phyloP scores from a whole-genome alignment of 2,329 filamentous ascomycete species.

The Phialemoniopsis sp. region DNA sequence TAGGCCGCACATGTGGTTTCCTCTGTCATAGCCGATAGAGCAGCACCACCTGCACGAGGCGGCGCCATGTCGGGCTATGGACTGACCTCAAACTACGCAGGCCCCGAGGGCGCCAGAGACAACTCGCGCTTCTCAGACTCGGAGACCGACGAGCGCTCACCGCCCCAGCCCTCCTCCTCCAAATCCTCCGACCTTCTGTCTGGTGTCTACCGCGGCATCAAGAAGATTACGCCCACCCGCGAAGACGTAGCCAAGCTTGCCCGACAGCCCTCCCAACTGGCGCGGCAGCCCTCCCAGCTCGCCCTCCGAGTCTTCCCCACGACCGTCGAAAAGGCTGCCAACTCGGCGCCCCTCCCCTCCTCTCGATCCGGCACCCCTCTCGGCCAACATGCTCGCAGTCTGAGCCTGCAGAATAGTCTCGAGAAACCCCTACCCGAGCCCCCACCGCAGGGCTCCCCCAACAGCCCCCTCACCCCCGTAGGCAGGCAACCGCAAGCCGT shows the following conservation, averaged over 20 bases:
- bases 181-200: conserved; percentile 44
- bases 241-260: conserved; percentile 38
- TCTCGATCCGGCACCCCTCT: conserved; percentile 11
- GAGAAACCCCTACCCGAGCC: conserved; percentile 53
- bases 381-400: conserved; percentile 45
- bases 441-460: conserved; percentile 32
- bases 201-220: conserved; percentile 47
- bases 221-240: conserved; percentile 37
- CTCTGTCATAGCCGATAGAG: not conserved
- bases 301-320: conserved; percentile 27
- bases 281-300: conserved; percentile 18
- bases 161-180: conserved; percentile 22
- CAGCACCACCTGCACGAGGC: conserved; percentile 3
- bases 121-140: conserved; percentile 38
- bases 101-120: conserved; percentile 22
- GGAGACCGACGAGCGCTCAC: conserved; percentile 34
- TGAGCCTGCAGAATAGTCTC: conserved; percentile 53
- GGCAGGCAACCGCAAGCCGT: conserved; percentile 15
- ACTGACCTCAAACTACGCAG: conserved; percentile 27
- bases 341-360: conserved; percentile 18
- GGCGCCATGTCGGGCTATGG: conserved; percentile 15
- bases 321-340: conserved; percentile 14
- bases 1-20: not conserved
- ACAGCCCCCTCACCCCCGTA: conserved; percentile 24
- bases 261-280: conserved; percentile 38